Evolutionary conservation across 2,329 filamentous ascomycete genomes (phyloP).

Genomic region (Hymenoscyphus infarciens): DNA sequence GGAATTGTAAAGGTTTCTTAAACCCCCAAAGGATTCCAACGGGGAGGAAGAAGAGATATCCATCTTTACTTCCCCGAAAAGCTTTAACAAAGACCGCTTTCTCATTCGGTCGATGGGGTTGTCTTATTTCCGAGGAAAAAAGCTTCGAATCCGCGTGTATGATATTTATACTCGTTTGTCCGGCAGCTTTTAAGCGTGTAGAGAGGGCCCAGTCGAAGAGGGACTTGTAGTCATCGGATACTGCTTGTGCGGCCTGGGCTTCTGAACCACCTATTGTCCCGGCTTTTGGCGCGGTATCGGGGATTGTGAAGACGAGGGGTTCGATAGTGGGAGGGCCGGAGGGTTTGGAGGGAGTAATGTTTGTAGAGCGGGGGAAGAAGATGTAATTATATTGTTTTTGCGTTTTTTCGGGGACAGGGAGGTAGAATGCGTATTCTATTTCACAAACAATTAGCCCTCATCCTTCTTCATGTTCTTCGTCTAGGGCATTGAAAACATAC

Average conservation of each 20-base stretch:
- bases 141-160: constrained; percentile 51
- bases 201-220: constrained; percentile 60
- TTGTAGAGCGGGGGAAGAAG: constrained; percentile 53
- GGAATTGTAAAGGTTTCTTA: constrained; percentile 65
- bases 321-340: constrained; percentile 42
- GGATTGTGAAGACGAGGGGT: constrained; percentile 62
- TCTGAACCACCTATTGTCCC: constrained; percentile 52
- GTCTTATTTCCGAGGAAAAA: constrained; percentile 55
- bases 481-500: constrained; percentile 38
- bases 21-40: constrained; percentile 67
- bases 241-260: constrained; percentile 46
- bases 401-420: constrained; percentile 62
- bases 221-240: constrained; percentile 56
- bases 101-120: constrained; percentile 56
- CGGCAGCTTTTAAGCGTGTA: constrained; percentile 47
- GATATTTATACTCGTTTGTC: constrained; percentile 45
- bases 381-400: constrained; percentile 65
- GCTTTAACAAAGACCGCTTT: constrained; percentile 63
- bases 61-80: constrained; percentile 66
- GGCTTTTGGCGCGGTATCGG: constrained; percentile 57
- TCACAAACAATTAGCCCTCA: background rate
- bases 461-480: background rate
- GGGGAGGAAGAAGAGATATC: constrained; percentile 63
- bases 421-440: constrained; percentile 60
- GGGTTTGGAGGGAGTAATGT: constrained; percentile 50